Evolutionary conservation across 306 rosid genomes (phyloP), one percentile per base, ranked within the genome.

Genomic region (Sechiopsis laciniata): DNA sequence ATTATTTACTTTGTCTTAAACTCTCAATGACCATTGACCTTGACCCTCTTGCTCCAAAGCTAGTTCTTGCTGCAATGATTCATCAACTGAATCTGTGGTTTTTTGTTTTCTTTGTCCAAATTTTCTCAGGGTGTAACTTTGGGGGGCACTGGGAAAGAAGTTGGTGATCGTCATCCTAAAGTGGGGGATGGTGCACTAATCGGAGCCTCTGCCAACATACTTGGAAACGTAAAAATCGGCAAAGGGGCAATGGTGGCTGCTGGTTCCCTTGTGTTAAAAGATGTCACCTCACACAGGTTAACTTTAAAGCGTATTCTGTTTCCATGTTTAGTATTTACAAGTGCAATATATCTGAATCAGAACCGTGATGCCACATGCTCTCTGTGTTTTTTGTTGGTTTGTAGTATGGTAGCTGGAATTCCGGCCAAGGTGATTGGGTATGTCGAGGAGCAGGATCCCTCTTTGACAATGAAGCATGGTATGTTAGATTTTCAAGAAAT

Each of bases 401-500:
- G 40, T 80, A 94, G 98, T 85, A 85, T 94, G 83, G 95, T 85
- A 46, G 97, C 96, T 62, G 97, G 97, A 76, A 90, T 86, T 74
- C 97, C 96, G 7, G 95, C 97, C 72, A 85, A 82, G 65, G 83
- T 85, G 83, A 85, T 94, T 64, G 90, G 96, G 79, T 79, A 79
- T 84, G 85, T 85, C 52, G 81, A 71, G 14, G 96, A 86, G 78
- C 80, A 56, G 73, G 86, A 85, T 73, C 97, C 96, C 24, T 90
- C 97, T 62, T 79, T 94, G 82, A 90, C 95, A 74, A 94, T 94
- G 98, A 94, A 90, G 75, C 98, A 94, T 74, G 98, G 98, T 94
- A 84, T 87, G 92, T 32, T 72, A 8, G 14, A 55, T 74, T 55
- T 16, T 66, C 58, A 67, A 53, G 10, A 13, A 8, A 61, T 51